Conservation (phyloP, 2,329 filamentous ascomycete species). For the Paracorniculantispora psalliotae region DNA sequence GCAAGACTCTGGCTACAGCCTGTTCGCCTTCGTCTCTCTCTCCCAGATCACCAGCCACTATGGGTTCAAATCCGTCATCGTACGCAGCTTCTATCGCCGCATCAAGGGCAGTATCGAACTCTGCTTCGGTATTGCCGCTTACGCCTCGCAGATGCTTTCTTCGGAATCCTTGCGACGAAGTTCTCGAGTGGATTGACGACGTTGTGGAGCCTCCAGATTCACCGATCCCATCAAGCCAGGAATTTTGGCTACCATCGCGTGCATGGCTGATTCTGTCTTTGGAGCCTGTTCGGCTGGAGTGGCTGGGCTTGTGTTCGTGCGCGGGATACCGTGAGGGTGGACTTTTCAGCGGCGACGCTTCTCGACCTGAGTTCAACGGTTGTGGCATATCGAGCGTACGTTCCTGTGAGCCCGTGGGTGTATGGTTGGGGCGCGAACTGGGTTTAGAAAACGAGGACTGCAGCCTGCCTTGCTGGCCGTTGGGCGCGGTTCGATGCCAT, state of each 20-base stretch:
- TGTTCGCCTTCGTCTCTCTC: constrained; percentile 37
- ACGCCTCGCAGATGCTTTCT: constrained; percentile 64
- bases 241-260: constrained; percentile 67
- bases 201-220: constrained; percentile 77
- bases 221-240: constrained; percentile 91
- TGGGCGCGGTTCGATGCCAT: neutral
- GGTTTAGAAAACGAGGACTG: constrained; percentile 53
- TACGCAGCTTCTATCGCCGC: constrained; percentile 95
- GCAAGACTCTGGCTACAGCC: constrained; percentile 50
- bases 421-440: constrained; percentile 29
- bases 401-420: constrained; percentile 1
- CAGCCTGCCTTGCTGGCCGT: constrained; percentile 24
- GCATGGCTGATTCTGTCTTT: constrained; percentile 35
- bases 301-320: constrained; percentile 22
- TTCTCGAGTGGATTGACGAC: constrained; percentile 76
- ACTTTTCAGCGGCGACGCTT: constrained; percentile 37
- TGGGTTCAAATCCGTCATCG: constrained; percentile 81
- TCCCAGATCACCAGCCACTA: constrained; percentile 42
- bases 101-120: constrained; percentile 91
- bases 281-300: constrained; percentile 25
- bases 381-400: constrained; percentile 49
- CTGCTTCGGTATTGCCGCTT: constrained; percentile 74
- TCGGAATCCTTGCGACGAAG: constrained; percentile 63
- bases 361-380: constrained; percentile 62
- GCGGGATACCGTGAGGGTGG: neutral